Percentiles rank a stretch among this genome's conserved stretches.
Conservation (phyloP, 2,329 filamentous ascomycete genomes). For the Helotiales sp. region DNA sequence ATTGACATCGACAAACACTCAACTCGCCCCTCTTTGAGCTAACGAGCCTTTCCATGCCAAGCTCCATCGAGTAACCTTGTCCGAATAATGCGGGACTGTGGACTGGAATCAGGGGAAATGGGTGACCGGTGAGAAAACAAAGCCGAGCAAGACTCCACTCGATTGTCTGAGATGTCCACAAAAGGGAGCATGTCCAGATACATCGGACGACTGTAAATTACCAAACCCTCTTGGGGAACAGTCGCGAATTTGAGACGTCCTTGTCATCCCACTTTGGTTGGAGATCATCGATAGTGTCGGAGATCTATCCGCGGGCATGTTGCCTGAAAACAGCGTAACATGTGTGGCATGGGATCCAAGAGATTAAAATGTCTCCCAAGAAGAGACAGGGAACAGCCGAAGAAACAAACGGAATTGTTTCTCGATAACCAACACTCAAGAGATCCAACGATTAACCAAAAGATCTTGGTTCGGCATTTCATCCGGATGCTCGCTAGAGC, state of each 20-base stretch:
- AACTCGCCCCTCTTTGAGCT: not conserved
- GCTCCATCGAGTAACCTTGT: not conserved
- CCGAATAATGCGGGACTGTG: not conserved
- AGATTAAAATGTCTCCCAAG: not conserved
- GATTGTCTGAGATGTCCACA: conserved; percentile 5
- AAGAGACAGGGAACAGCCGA: not conserved
- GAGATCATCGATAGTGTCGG: conserved; percentile 5
- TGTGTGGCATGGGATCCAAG: not conserved
- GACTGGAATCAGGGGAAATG: conserved; percentile 4
- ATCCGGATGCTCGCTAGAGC: not conserved
- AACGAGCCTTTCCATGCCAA: not conserved
- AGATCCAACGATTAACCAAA: not conserved
- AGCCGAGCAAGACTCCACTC: not conserved
- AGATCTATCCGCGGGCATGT: not conserved
- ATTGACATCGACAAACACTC: not conserved
- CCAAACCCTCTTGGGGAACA: not conserved
- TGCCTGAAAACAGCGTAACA: conserved; percentile 6
- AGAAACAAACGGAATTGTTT: not conserved
- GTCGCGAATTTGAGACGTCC: conserved; percentile 4
- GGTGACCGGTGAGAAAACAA: not conserved
- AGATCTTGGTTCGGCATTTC: not conserved
- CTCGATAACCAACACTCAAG: not conserved
- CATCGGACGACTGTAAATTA: conserved; percentile 2
- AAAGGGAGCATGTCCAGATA: conserved; percentile 5
- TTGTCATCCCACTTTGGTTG: conserved; percentile 3